Evolutionary conservation across 2,329 filamentous ascomycete genomes (phyloP), one percentile per base, ranked within the genome.

Genomic region (Arthrobotrys megalospora): DNA sequence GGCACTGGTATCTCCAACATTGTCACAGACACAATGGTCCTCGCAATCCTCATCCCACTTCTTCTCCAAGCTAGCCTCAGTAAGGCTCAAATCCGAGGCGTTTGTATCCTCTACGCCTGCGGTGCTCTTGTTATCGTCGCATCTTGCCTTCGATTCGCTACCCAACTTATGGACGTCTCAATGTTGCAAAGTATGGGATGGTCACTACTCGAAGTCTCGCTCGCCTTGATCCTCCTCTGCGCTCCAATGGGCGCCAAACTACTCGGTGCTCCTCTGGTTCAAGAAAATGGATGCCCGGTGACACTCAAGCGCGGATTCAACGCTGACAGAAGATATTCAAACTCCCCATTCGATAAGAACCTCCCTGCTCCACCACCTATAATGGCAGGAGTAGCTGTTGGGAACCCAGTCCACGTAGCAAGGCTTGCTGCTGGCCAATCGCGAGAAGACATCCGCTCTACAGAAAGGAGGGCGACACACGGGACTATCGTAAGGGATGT

Each of bases 141-240:
- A 6, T 81, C 75, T 12, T 81, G 82, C 8, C 83, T 83, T 65
- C 83, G 82, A 68, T 82, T 82, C 36, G 82, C 81, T 10, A 83
- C 82, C 32, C 80, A 82, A 45, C 80, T 83, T 8, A 81, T 83
- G 53, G 66, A 82, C 3, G 83, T 84, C 72, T 76, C 81, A 47
- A 70, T 81, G 67, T 69, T 82, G 73, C 82, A 82, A 80, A 80
- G 80, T 63, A 80, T 82, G 62, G 81, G 81, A 16, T 82, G 81
- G 81, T 80, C 80, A 1, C 77, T 82, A n/a, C 78, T 82, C 19
- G 81, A 82, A 63, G 72, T 81, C 32, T 78, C 81, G 4, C 80
- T 81, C 34, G 81, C 81, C 3, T 55, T 81, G 43, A 80, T 82
- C 16, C 63, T 81, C 10, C 80, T 80, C 7, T 81, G 80, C 47